Evolutionary conservation across 164 flowering plant species (phyloP), one percentile per base, ranked within the genome.

Genomic region (Litsea cubeba): DNA sequence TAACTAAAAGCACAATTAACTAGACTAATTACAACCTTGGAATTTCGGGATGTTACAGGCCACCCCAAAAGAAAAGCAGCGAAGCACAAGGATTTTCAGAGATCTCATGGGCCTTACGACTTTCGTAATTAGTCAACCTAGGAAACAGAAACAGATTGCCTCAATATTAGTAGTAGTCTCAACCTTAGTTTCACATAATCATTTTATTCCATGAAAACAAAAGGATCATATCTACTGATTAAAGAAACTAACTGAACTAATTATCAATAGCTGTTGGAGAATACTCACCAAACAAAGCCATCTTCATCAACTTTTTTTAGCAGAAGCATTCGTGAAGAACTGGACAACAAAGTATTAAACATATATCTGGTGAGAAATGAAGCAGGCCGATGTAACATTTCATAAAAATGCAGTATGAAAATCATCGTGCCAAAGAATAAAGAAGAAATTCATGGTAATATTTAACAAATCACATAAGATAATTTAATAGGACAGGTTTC

Each of bases 261-360:
- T 7, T 23, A 60, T 18, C n/a, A 23, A 18, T 60, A 60, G n/a
- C 23, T 8, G 2, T 60, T 23, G 11, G 63, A 60, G 63, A 20
- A 40, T 54, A 82, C 89, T 82, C 67, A 94, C 98, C 99, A 95
- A 75, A 89, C 91, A 86, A 95, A 95, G 58, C 99, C 97, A 83
- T 89, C 85, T 72, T 84, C 76, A 74, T 93, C 98, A 74, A 95
- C 76, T 67, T 97, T 96, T 83, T 91, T 91, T 28, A 95, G 87
- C 86, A 93, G 81, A 58, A 95, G 97, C 86, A 95, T 91, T 69
- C 98, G 79, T 30, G 98, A 95, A n/a, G 98, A 91, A 49, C 97
- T 94, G 85, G 75, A 78, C 3, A 30, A 30, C 35, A 70, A 23
- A 60, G 24, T 6, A 60, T 18, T 4, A 20, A 8, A 60, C 12